Evolutionary conservation across 1,139 yeast species (phyloP), one percentile per base, ranked within the genome.

Genomic region (Candida albicans): DNA sequence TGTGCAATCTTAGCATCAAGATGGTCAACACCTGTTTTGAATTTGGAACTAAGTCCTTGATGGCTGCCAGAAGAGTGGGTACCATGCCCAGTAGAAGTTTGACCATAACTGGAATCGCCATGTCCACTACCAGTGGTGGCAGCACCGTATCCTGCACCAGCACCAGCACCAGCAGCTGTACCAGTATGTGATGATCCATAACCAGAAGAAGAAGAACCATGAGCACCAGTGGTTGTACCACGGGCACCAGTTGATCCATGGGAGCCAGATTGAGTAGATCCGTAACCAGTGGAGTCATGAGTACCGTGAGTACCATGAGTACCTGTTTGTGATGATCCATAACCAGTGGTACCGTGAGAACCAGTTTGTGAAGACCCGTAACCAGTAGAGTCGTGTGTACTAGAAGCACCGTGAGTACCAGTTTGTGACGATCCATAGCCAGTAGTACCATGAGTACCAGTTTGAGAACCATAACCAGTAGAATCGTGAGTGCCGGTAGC

Each of bases 1-100:
- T 58, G 49, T 35, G 68, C 48, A 39, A 67, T 64, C 55, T 64
- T 64, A 40, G 57, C 42, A 45, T 66, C 70, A 50, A 65, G 62
- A 29, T 39, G 38, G 2, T 40, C 32, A 13, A 37, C 40, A 9
- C 40, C 40, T 7, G 40, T 37, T 30, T 37, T 33, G 25, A 32
- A 37, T 26, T 32, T 37, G 9, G 40, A 25, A 22, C 10, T 14
- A 31, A 37, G 35, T 25, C 40, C 40, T 10, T 29, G 40, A 26
- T 37, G 40, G 1, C 35, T 22, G 8, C 12, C 11, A 27, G 30
- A 27, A 27, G 30, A 27, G n/a, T 18, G 10, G 14, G 8, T 29
- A 8, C 15, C 25, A 27, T 30, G 30, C 13, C 31, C 30, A n/a
- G 39, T 36, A 10, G 33, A 14, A 14, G 14, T 24, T 24, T 12